Evolutionary conservation across 805 yeast genomes (phyloP), one percentile per base, ranked within the genome.

Genomic region (Zygotorulaspora chibaensis): DNA sequence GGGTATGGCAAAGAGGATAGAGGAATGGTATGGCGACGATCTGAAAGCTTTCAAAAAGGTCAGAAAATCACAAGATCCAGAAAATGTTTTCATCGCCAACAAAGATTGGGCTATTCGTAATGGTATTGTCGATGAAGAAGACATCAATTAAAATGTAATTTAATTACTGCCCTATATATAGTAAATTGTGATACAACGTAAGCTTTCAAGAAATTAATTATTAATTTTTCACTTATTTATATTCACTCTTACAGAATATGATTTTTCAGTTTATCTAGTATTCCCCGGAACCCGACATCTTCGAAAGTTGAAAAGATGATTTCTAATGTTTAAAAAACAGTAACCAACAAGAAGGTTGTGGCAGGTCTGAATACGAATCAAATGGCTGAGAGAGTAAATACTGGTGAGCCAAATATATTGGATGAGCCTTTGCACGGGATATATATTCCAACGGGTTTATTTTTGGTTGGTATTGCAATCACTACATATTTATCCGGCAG

Each of bases 21-120:
- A 73, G 43, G 79, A 79, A 53, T 87, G 96, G 96, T 87, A 81
- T 61, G 96, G 93, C 9, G 78, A 81, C 8, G 83, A 82, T 54
- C 72, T 90, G 52, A 62, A 56, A 10, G 61, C 69, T 35, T 91
- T 78, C 73, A 81, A 84, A 62, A 62, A 71, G 42, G 72, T 85
- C 12, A 78, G 97, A 63, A 69, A 67, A 39, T 73, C 78, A 50
- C 76, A 76, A 58, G 97, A 91, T 68, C 96, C 97, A 1, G 69
- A 80, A 3, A 88, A 87, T 10, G 81, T 90, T 2, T 90, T 91
- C 61, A 64, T 88, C 45, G 80, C 87, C 53, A 87, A 88, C 25
- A 75, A 74, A 55, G 79, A 76, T 25, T 91, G 99, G 99, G 80
- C 87, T 10, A 60, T 75, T 16, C 77, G 89, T 65, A 90, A 90